These are phyloP conservation scores for Lecanoromycetidae sp. DNA, from an alignment of 2,329 filamentous ascomycete genomes.

Conservation along the genomic window DNA sequence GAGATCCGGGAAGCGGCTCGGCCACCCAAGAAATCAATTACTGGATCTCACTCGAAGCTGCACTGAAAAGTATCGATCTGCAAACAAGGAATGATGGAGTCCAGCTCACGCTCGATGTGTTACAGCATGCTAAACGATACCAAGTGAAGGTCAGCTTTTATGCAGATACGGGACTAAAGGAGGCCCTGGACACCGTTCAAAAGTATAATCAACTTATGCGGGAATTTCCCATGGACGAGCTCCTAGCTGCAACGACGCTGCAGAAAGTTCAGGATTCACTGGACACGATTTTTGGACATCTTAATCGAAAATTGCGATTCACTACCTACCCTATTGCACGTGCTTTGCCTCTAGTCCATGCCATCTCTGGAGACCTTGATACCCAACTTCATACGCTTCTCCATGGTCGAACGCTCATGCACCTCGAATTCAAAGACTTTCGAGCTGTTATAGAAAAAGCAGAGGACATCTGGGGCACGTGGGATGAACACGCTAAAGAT, in stretches of 20 bases:
- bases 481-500: conserved; percentile 94
- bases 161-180: conserved; percentile 89
- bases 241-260: conserved; percentile 81
- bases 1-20: conserved; percentile 64
- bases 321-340: conserved; percentile 90
- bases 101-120: conserved; percentile 77
- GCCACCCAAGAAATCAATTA: conserved; percentile 98
- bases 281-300: conserved; percentile 76
- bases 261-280: conserved; percentile 82
- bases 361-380: conserved; percentile 88
- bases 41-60: conserved; percentile 94
- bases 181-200: conserved; percentile 89
- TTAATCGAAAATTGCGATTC: conserved; percentile 96
- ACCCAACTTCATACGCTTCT: conserved; percentile 73
- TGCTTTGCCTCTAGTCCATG: conserved; percentile 86
- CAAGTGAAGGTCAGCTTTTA: conserved; percentile 95
- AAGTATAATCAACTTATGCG: conserved; percentile 99
- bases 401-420: conserved; percentile 75
- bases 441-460: conserved; percentile 70
- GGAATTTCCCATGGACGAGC: conserved; percentile 89
- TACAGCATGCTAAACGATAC: conserved; percentile 95
- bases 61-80: conserved; percentile 78
- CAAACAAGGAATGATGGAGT: conserved; percentile 86
- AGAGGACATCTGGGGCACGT: conserved; percentile 75
- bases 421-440: conserved; percentile 87